Evolutionary conservation across 352 stramenopile species (phyloP).

Genomic region (Phytophthora megakarya): DNA sequence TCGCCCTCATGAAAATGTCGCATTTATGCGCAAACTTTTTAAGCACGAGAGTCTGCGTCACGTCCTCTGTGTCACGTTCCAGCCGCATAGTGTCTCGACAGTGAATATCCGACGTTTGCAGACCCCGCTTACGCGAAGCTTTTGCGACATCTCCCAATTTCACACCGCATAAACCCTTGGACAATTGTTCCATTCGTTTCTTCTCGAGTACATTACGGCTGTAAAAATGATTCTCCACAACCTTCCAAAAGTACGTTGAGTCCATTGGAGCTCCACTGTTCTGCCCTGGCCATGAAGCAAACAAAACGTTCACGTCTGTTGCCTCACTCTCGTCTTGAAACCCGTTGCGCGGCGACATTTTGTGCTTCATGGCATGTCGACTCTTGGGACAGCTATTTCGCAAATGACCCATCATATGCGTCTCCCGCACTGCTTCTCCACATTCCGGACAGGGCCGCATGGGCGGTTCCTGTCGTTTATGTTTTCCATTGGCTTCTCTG

Average conservation of each 20-base stretch:
- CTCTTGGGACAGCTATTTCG: slow-evolving; percentile 56
- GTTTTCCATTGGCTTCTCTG: slow-evolving; percentile 32
- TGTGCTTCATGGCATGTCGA: slow-evolving; percentile 49
- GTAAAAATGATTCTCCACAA: slow-evolving; percentile 75
- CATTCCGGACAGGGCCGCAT: slow-evolving; percentile 70
- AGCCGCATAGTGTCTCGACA: slow-evolving; percentile 74
- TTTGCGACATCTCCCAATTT: slow-evolving; percentile 73
- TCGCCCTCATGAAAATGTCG: slow-evolving; percentile 81
- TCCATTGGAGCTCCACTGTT: slow-evolving; percentile 72
- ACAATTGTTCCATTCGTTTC: slow-evolving; percentile 73
- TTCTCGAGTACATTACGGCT: slow-evolving; percentile 64
- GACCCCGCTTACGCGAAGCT: slow-evolving; percentile 24
- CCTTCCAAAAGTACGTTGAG: slow-evolving; percentile 79
- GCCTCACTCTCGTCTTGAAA: slow-evolving; percentile 30
- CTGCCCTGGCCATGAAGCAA: slow-evolving; percentile 80
- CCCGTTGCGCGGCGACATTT: slow-evolving; percentile 34
- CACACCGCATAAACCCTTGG: slow-evolving; percentile 66
- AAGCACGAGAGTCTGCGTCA: slow-evolving; percentile 40
- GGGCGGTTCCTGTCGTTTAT: slow-evolving; percentile 43
- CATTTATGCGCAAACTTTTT: slow-evolving; percentile 71
- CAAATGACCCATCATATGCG: slow-evolving; percentile 71
- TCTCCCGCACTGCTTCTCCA: slow-evolving; percentile 62
- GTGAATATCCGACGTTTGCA: slow-evolving; percentile 50
- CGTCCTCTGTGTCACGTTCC: slow-evolving; percentile 42
- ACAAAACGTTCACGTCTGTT: slow-evolving; percentile 74